Conservation (phyloP, 208 protist genomes). For the Vickermania ingenoplastis region DNA sequence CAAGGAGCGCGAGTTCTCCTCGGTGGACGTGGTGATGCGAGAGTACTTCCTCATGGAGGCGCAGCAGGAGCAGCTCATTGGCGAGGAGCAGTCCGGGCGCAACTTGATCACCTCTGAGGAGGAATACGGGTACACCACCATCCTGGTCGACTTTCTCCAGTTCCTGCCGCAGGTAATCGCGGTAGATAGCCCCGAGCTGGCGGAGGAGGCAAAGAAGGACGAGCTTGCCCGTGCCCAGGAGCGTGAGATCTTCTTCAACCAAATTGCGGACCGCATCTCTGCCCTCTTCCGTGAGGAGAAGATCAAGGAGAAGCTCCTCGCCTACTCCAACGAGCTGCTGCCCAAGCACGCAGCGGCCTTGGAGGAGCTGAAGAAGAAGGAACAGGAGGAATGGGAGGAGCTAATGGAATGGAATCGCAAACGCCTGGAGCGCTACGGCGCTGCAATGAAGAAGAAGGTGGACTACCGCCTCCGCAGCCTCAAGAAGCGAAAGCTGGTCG, state of each 20-base stretch:
- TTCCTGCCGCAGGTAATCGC: constrained; percentile 9
- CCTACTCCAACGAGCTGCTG: constrained; percentile 24
- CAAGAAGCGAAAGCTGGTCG: constrained; percentile 1
- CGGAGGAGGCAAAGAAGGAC: constrained; percentile 19
- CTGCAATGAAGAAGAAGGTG: constrained; percentile 40
- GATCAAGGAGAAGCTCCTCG: constrained; percentile 15
- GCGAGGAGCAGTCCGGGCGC: constrained; percentile 17
- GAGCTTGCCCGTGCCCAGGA: constrained; percentile 21
- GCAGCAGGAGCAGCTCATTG: constrained; percentile 11
- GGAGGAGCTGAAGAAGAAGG: constrained; percentile 23
- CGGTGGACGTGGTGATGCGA: constrained; percentile 9
- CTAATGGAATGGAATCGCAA: neutral
- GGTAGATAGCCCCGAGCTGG: constrained; percentile 12
- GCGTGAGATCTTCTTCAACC: constrained; percentile 11
- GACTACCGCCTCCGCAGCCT: constrained; percentile 35
- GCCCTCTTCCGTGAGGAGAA: constrained; percentile 22
- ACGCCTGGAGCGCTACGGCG: constrained; percentile 4
- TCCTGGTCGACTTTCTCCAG: constrained; percentile 22
- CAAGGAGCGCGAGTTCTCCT: neutral
- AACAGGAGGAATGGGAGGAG: constrained; percentile 12
- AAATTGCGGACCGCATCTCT: constrained; percentile 34
- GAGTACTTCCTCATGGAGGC: constrained; percentile 13
- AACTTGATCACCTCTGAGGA: constrained; percentile 18
- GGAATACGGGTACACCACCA: constrained; percentile 20
- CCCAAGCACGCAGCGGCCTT: constrained; percentile 22